A percentile compares a stretch with the other conserved stretches of the same genome.
Evolutionary conservation across 176 grass and related monocot species (phyloP).

Genomic region (Elymus sibiricus): DNA sequence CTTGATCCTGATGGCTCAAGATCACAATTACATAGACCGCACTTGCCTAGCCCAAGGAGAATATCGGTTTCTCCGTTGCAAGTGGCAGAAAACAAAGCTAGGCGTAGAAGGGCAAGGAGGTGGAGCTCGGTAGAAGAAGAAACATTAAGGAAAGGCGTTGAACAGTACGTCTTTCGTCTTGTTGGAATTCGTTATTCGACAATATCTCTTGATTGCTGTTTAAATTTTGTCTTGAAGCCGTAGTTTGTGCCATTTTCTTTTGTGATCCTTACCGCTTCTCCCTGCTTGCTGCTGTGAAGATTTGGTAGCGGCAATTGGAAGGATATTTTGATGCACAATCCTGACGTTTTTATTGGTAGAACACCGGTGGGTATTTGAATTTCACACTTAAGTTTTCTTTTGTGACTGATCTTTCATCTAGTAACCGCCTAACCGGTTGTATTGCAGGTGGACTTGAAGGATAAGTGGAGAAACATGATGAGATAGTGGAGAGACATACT

Average conservation of each 20-base stretch:
- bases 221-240: not conserved
- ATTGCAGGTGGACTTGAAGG: conserved; percentile 73
- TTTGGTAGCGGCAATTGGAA: conserved; percentile 68
- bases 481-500: conserved; percentile 15
- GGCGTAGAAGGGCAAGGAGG: conserved; percentile 52
- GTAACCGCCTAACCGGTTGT: not conserved
- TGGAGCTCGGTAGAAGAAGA: conserved; percentile 68
- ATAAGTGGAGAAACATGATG: conserved; percentile 92
- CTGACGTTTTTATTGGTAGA: conserved; percentile 59
- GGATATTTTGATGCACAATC: conserved; percentile 45
- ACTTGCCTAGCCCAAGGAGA: conserved; percentile 40
- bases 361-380: conserved; percentile 38
- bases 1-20: conserved; percentile 29
- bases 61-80: conserved; percentile 43
- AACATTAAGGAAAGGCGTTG: conserved; percentile 62
- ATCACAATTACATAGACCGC: conserved; percentile 25
- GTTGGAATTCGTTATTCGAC: not conserved
- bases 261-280: not conserved
- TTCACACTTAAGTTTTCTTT: not conserved
- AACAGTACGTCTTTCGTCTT: conserved; percentile 46
- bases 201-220: not conserved
- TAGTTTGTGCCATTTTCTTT: not conserved
- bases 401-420: not conserved
- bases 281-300: conserved; percentile 30
- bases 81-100: conserved; percentile 34